Evolutionary conservation across 768 basidiomycete genomes (phyloP), one percentile per base, ranked within the genome.

Genomic region (Xanthoconium stramineum): DNA sequence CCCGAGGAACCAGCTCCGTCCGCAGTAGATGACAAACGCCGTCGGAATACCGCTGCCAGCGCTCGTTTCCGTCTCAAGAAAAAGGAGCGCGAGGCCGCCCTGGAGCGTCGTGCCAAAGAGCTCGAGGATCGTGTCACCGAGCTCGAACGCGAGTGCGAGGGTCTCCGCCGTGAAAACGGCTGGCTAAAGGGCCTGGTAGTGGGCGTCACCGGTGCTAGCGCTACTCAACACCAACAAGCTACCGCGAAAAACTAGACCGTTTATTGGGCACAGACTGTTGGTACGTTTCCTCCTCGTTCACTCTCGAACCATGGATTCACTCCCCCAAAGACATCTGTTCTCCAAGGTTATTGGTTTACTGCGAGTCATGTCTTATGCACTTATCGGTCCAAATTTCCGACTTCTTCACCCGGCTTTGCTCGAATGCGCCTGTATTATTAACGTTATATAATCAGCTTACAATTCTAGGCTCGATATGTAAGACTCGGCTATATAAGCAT

Each of bases 51-150:
- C 0, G 91, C 91, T 1, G 94, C 94, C 0, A 92, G 89, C 51
- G 94, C 94, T 33, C 89, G 94, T 9, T 97, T 97, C 80, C 82
- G 94, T 56, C 73, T 93, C 66, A 97, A 96, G 81, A 97, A 97
- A 80, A 97, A 97, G 78, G 92, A 95, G 73, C 80, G 94, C 14
- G 94, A 97, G 74, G 87, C 84, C 3, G 94, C 94, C 15, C 77
- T 96, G 20, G 94, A 96, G 74, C 81, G 79, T 42, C 86, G 84
- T 64, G 84, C 89, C 15, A 93, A 92, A 75, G 92, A 95, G 67
- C 79, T 96, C 15, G 89, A 93, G 67, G 76, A 76, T 0, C 83
- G 86, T 50, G 91, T 95, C 14, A 78, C 74, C 52, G 90, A 90
- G 65, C 79, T 97, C 14, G 94, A 97, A 75, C 82, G 89, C 70